A percentile compares a stretch with the other conserved stretches of the same genome.
Conservation (phyloP, 495 filamentous ascomycete genomes). For the Geopyxis carbonaria region DNA sequence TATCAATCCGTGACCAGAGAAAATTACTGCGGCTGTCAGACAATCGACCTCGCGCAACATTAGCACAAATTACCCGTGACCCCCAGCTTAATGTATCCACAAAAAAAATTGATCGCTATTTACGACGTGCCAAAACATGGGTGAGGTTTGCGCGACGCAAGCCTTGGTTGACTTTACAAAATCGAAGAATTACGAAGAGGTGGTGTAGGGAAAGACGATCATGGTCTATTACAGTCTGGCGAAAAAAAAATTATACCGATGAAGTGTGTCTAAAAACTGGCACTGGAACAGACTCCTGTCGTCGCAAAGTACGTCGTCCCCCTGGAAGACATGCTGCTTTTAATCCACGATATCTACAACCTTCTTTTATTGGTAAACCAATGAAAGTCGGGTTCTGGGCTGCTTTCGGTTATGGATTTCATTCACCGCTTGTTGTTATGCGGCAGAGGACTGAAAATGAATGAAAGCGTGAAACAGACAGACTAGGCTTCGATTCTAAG, state of each 20-base stretch:
- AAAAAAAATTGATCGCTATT: too few species aligned
- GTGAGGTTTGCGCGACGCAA: too few species aligned
- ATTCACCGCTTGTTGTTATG: constrained; percentile 2
- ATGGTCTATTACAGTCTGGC: too few species aligned
- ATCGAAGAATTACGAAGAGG: too few species aligned
- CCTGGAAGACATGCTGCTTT: not conserved
- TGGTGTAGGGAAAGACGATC: too few species aligned
- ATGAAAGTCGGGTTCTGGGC: not conserved
- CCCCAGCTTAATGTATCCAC: too few species aligned
- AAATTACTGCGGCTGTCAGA: too few species aligned
- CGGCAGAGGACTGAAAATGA: not conserved
- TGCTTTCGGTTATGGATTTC: not conserved
- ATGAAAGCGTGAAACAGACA: not conserved
- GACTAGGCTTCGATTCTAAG: not conserved
- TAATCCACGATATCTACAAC: not conserved
- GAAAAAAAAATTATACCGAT: not conserved
- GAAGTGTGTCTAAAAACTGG: not conserved
- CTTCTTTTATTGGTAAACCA: not conserved
- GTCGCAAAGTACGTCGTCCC: not conserved
- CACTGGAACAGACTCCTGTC: not conserved
- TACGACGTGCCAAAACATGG: too few species aligned
- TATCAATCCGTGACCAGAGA: too few species aligned
- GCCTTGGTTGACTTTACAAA: too few species aligned
- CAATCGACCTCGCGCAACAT: too few species aligned
- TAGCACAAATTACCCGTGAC: too few species aligned